Evolutionary conservation across 306 rosid species (phyloP).

Genomic region (Clitoria ternatea): DNA sequence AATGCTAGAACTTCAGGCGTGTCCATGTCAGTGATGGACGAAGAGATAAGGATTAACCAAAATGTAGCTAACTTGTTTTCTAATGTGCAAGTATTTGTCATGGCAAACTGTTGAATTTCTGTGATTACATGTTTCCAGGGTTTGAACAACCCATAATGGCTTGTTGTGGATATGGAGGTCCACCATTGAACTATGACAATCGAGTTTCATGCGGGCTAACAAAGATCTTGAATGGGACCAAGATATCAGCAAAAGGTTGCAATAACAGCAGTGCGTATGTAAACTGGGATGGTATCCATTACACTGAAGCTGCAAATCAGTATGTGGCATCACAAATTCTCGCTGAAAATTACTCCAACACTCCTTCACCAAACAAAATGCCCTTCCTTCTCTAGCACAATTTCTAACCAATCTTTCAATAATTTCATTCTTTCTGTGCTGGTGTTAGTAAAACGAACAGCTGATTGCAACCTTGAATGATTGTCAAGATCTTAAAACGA

Average conservation of each 20-base stretch:
- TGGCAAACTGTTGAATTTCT: neutral
- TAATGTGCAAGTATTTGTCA: neutral
- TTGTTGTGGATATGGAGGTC: conserved; percentile 84
- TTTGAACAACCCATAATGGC: conserved; percentile 69
- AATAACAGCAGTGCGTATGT: conserved; percentile 49
- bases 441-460: neutral
- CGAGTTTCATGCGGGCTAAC: conserved; percentile 57
- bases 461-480: neutral
- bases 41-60: neutral
- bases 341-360: conserved; percentile 55
- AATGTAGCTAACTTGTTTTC: neutral
- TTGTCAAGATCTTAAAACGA: neutral
- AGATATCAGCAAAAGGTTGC: conserved; percentile 56
- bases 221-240: conserved; percentile 52
- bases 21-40: neutral
- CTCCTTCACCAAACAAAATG: conserved; percentile 53
- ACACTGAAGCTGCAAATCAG: conserved; percentile 74
- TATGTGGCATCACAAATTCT: conserved; percentile 65
- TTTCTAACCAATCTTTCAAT: conserved; percentile 18
- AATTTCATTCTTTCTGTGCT: neutral
- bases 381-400: conserved; percentile 54
- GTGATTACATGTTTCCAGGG: conserved; percentile 36
- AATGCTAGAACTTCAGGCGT: neutral
- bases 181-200: conserved; percentile 60
- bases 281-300: conserved; percentile 82